Percentiles rank a stretch among this genome's conserved stretches.
Evolutionary conservation across 495 filamentous ascomycete genomes (phyloP).

Genomic region (Aspergillus carlsbadensis): DNA sequence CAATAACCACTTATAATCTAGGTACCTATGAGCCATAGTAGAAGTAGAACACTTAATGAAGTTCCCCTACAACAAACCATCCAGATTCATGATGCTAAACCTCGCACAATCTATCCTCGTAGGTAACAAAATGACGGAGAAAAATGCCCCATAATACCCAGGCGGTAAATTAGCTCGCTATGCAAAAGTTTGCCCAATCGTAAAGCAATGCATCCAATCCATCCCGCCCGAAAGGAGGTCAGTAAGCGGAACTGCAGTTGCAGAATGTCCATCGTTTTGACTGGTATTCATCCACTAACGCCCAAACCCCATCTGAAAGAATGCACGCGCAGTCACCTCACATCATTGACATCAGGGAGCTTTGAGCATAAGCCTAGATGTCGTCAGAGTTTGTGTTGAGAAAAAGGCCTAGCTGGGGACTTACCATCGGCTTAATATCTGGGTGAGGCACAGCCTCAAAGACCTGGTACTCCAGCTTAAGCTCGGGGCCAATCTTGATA

Average conservation of each 20-base stretch:
- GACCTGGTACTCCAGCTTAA: constrained; percentile 85
- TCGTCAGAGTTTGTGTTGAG: constrained; percentile 1
- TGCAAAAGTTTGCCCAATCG: constrained; percentile 23
- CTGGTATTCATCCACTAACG: constrained; percentile 11
- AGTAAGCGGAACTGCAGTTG: background rate
- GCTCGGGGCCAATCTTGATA: constrained; percentile 92
- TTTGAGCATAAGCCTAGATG: constrained; percentile 74
- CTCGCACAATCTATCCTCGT: background rate
- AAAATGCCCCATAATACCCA: constrained; percentile 2
- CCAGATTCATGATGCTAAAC: background rate
- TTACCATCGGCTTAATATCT: constrained; percentile 89
- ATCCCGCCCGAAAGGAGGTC: constrained; percentile 6
- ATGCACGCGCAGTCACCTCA: constrained; percentile 25
- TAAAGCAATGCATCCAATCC: constrained; percentile 15
- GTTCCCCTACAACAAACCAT: background rate
- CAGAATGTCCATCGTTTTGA: constrained; percentile 1
- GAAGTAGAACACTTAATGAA: too few relatives aligned
- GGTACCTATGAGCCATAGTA: too few relatives aligned
- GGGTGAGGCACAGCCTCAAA: constrained; percentile 98
- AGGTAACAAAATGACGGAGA: background rate
- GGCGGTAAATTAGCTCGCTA: constrained; percentile 23
- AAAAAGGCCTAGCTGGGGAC: constrained; percentile 16
- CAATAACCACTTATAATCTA: too few relatives aligned
- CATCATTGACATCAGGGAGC: constrained; percentile 68
- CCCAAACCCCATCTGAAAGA: constrained; percentile 19